A percentile compares a stretch with the other conserved stretches of the same genome.
Evolutionary conservation across 345 rosid genomes (phyloP).

Genomic region (Gossypium bickii): DNA sequence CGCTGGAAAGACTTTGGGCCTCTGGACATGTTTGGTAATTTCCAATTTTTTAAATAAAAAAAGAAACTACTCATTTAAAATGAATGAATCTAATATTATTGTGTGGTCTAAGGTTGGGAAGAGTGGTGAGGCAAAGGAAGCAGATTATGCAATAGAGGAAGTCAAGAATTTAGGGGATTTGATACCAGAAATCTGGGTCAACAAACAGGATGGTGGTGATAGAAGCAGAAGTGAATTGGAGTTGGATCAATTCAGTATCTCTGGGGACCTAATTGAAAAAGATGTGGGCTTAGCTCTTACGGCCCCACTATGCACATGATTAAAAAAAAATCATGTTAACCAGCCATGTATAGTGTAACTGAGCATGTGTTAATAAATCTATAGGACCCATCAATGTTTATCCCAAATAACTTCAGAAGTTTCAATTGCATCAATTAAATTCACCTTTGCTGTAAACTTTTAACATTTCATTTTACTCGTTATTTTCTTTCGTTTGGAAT

Average conservation of each 20-base stretch:
- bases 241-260: not conserved
- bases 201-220: constrained; percentile 26
- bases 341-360: too few relatives aligned
- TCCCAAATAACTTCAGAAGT: too few relatives aligned
- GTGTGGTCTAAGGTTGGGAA: constrained; percentile 53
- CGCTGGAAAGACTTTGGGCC: constrained; percentile 73
- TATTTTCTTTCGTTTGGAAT: too few relatives aligned
- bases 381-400: too few relatives aligned
- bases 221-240: constrained; percentile 40
- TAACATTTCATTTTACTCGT: too few relatives aligned
- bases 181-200: constrained; percentile 68
- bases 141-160: constrained; percentile 60
- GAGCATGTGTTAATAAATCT: too few relatives aligned
- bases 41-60: not conserved
- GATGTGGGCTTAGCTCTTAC: not conserved
- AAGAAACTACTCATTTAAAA: not conserved
- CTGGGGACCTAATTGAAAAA: not conserved
- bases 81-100: not conserved
- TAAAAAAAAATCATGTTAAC: not conserved
- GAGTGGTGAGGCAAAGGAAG: constrained; percentile 48
- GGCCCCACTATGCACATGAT: not conserved
- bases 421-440: too few relatives aligned
- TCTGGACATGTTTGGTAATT: constrained; percentile 63
- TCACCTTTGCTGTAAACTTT: too few relatives aligned
- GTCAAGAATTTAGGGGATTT: constrained; percentile 40